phyloP scores from a whole-genome alignment of 2,329 filamentous ascomycete genomes.

The Elsinoe arachidis region DNA sequence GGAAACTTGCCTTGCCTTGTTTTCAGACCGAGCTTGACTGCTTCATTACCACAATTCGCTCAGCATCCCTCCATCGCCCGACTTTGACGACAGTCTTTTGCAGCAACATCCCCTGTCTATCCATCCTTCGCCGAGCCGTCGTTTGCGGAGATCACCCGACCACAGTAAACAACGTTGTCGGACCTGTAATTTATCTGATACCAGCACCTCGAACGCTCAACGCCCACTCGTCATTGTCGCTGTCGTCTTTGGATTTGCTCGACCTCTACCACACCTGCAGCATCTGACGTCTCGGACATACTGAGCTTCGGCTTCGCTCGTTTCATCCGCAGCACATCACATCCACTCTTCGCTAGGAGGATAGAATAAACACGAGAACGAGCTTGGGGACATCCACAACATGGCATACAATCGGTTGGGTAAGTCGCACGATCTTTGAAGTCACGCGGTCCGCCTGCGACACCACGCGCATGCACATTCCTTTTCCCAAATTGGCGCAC shows the following conservation, averaged over 20 bases:
- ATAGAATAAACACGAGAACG: not conserved
- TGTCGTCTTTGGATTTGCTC: not conserved
- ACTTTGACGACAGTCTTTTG: not conserved
- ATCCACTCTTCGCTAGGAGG: not conserved
- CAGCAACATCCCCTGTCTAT: not conserved
- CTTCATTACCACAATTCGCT: not conserved
- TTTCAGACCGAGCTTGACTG: not conserved
- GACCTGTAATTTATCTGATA: conserved; percentile 9
- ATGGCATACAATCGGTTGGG: conserved; percentile 71
- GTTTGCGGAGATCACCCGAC: conserved; percentile 9
- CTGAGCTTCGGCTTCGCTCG: not conserved
- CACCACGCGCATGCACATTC: not conserved
- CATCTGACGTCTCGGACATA: not conserved
- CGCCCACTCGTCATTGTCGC: conserved; percentile 4
- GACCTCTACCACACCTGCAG: not conserved
- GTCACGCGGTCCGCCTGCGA: not conserved
- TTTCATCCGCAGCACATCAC: not conserved
- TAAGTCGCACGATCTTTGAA: conserved; percentile 36
- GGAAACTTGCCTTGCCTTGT: not conserved
- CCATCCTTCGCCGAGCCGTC: not conserved
- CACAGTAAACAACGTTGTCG: conserved; percentile 9
- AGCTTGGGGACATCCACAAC: not conserved
- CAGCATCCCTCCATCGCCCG: not conserved
- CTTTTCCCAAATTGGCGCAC: not conserved
- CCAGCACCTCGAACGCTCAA: not conserved